Conservation (phyloP, 2,329 filamentous ascomycete genomes). For the Fonsecaea erecta region DNA sequence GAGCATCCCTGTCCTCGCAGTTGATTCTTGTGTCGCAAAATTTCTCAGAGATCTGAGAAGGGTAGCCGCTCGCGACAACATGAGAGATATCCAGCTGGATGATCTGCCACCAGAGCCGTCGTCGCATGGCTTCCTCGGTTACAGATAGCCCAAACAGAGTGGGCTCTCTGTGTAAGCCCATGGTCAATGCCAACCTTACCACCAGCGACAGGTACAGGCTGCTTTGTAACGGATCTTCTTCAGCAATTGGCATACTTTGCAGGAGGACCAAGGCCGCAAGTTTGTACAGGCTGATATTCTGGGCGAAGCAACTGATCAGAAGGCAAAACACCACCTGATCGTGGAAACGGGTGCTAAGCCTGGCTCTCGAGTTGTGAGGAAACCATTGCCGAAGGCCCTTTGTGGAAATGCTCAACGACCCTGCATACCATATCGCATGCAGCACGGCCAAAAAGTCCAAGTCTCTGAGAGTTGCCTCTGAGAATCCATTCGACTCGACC, state of each 20-base stretch:
- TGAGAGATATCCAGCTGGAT: constrained; percentile 60
- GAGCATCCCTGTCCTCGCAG: constrained; percentile 54
- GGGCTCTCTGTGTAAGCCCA: constrained; percentile 51
- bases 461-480: constrained; percentile 45
- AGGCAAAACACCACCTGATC: constrained; percentile 52
- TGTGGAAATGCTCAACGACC: constrained; percentile 51
- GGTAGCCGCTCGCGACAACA: constrained; percentile 55
- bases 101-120: constrained; percentile 47
- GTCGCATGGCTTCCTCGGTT: constrained; percentile 48
- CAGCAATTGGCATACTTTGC: constrained; percentile 53
- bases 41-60: constrained; percentile 54
- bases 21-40: constrained; percentile 55
- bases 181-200: constrained; percentile 45
- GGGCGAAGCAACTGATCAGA: constrained; percentile 50
- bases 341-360: constrained; percentile 46
- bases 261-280: constrained; percentile 54
- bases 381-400: constrained; percentile 38
- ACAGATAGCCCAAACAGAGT: constrained; percentile 55
- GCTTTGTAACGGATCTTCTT: constrained; percentile 55
- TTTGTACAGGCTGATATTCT: constrained; percentile 51
- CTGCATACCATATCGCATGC: constrained; percentile 56
- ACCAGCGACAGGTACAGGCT: constrained; percentile 55
- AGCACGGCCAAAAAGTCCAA: constrained; percentile 51
- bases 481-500: constrained; percentile 43
- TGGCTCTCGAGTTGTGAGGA: constrained; percentile 38